Evolutionary conservation across 257 asterid species (phyloP).

Genomic region (Primulina eburnea): DNA sequence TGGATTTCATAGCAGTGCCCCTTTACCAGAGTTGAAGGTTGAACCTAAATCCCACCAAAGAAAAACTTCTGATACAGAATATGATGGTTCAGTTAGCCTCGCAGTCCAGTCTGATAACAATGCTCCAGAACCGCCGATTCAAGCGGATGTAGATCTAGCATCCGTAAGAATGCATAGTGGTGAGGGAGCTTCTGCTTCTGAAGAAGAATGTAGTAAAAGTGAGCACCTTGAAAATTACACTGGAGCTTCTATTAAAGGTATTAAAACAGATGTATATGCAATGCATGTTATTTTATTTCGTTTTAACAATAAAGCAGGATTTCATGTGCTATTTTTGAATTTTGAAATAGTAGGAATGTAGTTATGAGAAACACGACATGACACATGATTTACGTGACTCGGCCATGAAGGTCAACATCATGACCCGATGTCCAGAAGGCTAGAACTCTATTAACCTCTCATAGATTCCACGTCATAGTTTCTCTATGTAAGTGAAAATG

Average conservation of each 20-base stretch:
- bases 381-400: not conserved
- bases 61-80: slow-evolving; percentile 26
- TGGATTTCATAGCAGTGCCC: slow-evolving; percentile 24
- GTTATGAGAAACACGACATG: not conserved
- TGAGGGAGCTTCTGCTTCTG: slow-evolving; percentile 36
- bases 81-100: slow-evolving; percentile 30
- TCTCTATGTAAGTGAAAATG: not conserved
- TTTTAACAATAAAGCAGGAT: slow-evolving; percentile 13
- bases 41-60: slow-evolving; percentile 20
- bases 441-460: not conserved
- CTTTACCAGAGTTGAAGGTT: slow-evolving; percentile 34
- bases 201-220: slow-evolving; percentile 31
- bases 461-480: not conserved
- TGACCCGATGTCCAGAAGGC: not conserved
- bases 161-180: slow-evolving; percentile 24
- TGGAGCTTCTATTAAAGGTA: slow-evolving; percentile 30
- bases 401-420: not conserved
- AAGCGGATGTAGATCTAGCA: slow-evolving; percentile 34
- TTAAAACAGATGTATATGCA: slow-evolving; percentile 33
- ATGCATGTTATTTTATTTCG: slow-evolving; percentile 23
- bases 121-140: slow-evolving; percentile 32
- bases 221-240: slow-evolving; percentile 40
- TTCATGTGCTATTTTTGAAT: not conserved
- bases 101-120: slow-evolving; percentile 31
- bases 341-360: not conserved